Percentiles rank a stretch among this genome's conserved stretches.
Conservation (phyloP, 1,284 basidiomycete genomes). For the Taiwanofungus camphoratus region DNA sequence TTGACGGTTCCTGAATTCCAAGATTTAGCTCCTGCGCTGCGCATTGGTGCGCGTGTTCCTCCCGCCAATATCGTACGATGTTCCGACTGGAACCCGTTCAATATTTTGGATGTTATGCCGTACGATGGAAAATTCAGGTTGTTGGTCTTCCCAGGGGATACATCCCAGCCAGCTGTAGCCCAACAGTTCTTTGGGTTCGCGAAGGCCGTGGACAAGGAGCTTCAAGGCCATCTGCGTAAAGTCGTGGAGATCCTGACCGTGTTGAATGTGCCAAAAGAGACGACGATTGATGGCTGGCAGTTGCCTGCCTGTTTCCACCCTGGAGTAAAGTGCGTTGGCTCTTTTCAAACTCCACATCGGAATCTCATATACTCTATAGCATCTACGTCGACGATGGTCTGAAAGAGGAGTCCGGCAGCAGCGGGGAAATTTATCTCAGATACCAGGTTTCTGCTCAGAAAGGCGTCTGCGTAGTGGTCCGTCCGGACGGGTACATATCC, state of each 20-base stretch:
- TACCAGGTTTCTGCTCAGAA: not conserved
- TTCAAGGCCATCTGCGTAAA: too few species aligned
- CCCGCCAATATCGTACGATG: not conserved
- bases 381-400: conserved; percentile 1
- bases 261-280: not conserved
- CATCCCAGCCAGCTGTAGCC: not conserved
- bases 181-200: conserved; percentile 1
- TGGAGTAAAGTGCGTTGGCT: not conserved
- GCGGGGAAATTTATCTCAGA: not conserved
- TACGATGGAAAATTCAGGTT: conserved; percentile 3
- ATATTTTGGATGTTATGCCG: not conserved
- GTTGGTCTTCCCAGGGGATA: conserved; percentile 1
- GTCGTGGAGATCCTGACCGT: not conserved
- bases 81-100: conserved; percentile 3
- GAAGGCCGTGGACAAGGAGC: not conserved
- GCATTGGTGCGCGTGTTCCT: conserved; percentile 4
- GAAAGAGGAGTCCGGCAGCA: not conserved
- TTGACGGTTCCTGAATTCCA: conserved; percentile 1
- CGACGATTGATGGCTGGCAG: not conserved
- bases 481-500: conserved; percentile 1
- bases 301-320: not conserved
- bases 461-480: not conserved
- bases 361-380: not conserved
- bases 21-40: not conserved
- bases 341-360: not conserved